A percentile compares a stretch with the other conserved stretches of the same genome.
Conservation (phyloP, 2,329 filamentous ascomycete species). For the Fusarium proliferatum region DNA sequence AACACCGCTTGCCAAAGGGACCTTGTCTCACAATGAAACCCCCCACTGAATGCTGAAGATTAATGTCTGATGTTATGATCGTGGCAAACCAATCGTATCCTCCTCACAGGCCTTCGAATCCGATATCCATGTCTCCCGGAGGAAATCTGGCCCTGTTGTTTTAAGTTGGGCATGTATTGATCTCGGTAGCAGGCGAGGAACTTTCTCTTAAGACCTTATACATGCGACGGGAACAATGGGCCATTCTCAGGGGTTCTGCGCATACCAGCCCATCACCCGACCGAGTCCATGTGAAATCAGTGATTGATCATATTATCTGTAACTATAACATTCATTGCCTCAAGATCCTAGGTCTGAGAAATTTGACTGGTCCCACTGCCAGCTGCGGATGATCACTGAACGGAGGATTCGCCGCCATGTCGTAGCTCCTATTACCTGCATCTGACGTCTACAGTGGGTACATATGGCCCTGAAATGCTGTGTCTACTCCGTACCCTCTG, state of each 20-base stretch:
- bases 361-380: not conserved
- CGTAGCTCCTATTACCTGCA: not conserved
- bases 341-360: not conserved
- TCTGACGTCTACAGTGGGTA: not conserved
- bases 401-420: not conserved
- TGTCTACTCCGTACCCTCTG: too few relatives aligned
- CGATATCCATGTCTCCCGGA: not conserved
- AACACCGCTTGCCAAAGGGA: not conserved
- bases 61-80: not conserved
- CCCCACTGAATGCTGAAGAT: not conserved
- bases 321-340: not conserved
- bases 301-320: not conserved
- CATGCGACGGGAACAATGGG: not conserved
- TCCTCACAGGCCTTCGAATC: not conserved
- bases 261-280: not conserved
- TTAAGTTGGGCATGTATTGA: rapidly evolving
- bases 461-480: not conserved
- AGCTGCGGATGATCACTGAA: not conserved
- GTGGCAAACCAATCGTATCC: not conserved
- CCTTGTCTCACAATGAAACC: not conserved
- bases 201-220: not conserved
- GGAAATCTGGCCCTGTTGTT: not conserved
- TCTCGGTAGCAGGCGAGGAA: not conserved
- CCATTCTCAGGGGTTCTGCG: not conserved
- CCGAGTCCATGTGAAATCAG: not conserved